Base-by-base conservation (phyloP, 306 rosid genomes). In the Ochetophila trinervis region DNA sequence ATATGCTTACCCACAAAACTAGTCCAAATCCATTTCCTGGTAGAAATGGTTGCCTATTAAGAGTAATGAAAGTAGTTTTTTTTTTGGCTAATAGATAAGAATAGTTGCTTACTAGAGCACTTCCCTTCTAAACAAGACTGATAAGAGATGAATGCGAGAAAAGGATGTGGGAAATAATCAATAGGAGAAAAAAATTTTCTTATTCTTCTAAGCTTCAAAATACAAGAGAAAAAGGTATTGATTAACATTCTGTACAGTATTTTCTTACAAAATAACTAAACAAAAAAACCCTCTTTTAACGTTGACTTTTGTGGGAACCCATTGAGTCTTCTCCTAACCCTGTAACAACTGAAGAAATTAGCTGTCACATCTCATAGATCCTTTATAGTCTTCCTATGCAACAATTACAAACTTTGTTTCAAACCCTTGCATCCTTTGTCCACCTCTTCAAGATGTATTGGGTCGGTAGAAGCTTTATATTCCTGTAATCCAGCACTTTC, bases 361-460 rank as follows among this genome's bases (percentile, higher is more conserved):
- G 21, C 58, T 19, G 16, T 35, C 8, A 19, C n/a, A 49, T 19
- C 11, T 64, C 51, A 52, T 27, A 63, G 68, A 65, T 48, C 24
- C n/a, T 24, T 19, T 18, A 20, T 52, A 57, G 21, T 63, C 63
- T 74, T 67, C 76, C 16, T 8, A 30, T 37, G 32, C 13, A 17
- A 22, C 13, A 24, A 53, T n/a, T 22, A 10, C 40, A 18, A 12
- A 14, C 53, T 8, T 27, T 19, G 11, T 60, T 51, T 84, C 82
- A 84, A 66, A 67, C 84, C 59, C 91, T 80, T 50, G 91, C 91
- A 70, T 78, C 61, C 74, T 74, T 83, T 17, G 79, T 78, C 91
- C 91, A 86, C 63, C 88, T 86, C 82, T 86, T 86, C 74, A 86
- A 63, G 61, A 83, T 67, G 76, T 82, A 85, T 44, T 57, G 47